A percentile compares a stretch with the other conserved stretches of the same genome.
Evolutionary conservation across 1,284 basidiomycete species (phyloP).

Genomic region (Cystobasidiaceae sp.): DNA sequence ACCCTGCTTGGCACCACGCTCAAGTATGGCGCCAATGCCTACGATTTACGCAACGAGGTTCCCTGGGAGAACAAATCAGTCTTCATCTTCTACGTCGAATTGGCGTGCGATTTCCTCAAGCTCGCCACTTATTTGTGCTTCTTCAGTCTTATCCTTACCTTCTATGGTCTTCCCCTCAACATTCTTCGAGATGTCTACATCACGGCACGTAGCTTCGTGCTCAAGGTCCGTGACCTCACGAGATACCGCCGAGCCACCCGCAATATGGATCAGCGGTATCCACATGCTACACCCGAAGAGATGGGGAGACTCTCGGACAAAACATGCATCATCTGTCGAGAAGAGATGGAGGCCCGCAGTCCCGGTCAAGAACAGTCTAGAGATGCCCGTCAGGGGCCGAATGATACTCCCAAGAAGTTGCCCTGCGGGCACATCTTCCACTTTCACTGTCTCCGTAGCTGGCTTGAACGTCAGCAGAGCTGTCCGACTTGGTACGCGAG

Average conservation of each 20-base stretch:
- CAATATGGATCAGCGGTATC: slow-evolving; percentile 96
- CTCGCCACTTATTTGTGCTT: slow-evolving; percentile 86
- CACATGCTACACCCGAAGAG: slow-evolving; percentile 84
- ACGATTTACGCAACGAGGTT: slow-evolving; percentile 59
- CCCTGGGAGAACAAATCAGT: slow-evolving; percentile 96
- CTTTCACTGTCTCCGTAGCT: slow-evolving; percentile 91
- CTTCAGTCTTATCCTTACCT: slow-evolving; percentile 84
- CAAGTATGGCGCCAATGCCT: slow-evolving; percentile 78
- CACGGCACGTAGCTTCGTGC: slow-evolving; percentile 83
- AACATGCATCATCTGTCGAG: slow-evolving; percentile 98
- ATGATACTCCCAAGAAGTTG: slow-evolving; percentile 92
- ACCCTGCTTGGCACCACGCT: slow-evolving; percentile 69
- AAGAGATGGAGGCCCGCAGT: slow-evolving; percentile 66
- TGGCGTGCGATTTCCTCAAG: slow-evolving; percentile 64
- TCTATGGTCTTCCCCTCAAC: slow-evolving; percentile 94
- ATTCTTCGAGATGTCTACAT: slow-evolving; percentile 95
- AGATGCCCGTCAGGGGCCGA: slow-evolving; percentile 60
- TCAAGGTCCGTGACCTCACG: slow-evolving; percentile 74
- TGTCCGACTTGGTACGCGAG: slow-evolving; percentile 86
- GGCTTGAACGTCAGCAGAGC: slow-evolving; percentile 87
- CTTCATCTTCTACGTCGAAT: slow-evolving; percentile 90
- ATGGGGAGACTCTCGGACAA: slow-evolving; percentile 71
- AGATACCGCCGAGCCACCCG: slow-evolving; percentile 89
- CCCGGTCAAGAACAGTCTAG: slow-evolving; percentile 34
- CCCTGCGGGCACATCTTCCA: slow-evolving; percentile 97